Conservation (phyloP, 2,329 filamentous ascomycete species). For the Aureobasidium sp. region DNA sequence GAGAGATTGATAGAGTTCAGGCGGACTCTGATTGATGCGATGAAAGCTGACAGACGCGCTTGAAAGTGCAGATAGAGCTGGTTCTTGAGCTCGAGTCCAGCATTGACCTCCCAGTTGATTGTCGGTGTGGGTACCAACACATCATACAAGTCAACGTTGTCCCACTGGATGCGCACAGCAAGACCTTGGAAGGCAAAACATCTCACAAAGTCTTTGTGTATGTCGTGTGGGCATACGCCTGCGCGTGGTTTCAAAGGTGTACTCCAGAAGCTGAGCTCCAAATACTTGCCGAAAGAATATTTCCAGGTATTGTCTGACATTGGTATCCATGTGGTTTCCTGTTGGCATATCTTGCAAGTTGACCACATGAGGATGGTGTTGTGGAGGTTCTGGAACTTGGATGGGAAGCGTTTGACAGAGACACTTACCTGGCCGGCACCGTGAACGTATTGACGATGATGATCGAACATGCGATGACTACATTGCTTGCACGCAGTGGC, state of each 20-base stretch:
- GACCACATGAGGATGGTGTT: constrained; percentile 96
- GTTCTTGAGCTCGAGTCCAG: constrained; percentile 86
- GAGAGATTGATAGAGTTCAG: constrained; percentile 85
- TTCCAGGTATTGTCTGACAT: constrained; percentile 97
- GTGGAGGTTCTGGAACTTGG: constrained; percentile 54
- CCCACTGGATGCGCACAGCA: constrained; percentile 82
- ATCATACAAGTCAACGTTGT: constrained; percentile 84
- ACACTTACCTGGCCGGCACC: constrained; percentile 89
- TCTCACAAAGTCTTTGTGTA: constrained; percentile 82
- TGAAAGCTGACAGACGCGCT: constrained; percentile 76
- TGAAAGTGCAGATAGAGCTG: constrained; percentile 77
- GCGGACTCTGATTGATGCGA: constrained; percentile 72
- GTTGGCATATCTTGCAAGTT: constrained; percentile 82
- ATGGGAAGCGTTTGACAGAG: constrained; percentile 68
- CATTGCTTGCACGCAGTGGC: constrained; percentile 74
- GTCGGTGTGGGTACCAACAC: constrained; percentile 83
- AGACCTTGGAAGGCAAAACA: constrained; percentile 87
- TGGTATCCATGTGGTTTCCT: constrained; percentile 76
- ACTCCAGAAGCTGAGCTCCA: constrained; percentile 97
- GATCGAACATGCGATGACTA: constrained; percentile 79
- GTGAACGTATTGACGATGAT: constrained; percentile 94
- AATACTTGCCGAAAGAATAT: constrained; percentile 95
- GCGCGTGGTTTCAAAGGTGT: constrained; percentile 66
- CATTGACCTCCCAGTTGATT: constrained; percentile 96
- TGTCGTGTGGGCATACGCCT: constrained; percentile 77